Conservation (phyloP, 768 basidiomycete species). For the Leccinum subgranulosum region DNA sequence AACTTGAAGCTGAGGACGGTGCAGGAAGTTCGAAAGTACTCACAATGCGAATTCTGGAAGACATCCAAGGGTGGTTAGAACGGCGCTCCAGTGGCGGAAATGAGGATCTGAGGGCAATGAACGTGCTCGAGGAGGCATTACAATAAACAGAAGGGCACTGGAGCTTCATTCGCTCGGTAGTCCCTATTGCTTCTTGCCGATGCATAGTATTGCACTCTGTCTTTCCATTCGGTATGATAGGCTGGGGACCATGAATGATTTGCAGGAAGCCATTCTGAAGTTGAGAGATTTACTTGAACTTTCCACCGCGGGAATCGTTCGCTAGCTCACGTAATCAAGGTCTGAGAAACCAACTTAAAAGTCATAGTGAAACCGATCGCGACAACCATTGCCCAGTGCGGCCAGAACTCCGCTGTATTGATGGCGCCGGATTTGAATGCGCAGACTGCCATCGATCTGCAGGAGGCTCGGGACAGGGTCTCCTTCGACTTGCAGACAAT, state of each 20-base stretch:
- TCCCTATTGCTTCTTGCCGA: background rate
- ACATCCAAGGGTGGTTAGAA: no score
- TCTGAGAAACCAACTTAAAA: no score
- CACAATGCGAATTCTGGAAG: no score
- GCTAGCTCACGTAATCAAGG: no score
- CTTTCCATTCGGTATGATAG: background rate
- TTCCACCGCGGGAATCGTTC: no score
- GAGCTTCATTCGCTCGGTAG: background rate
- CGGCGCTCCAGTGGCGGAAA: background rate
- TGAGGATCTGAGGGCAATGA: background rate
- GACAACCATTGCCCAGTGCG: no score
- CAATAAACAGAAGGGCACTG: background rate
- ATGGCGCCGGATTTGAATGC: conserved; percentile 33
- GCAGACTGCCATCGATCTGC: conserved; percentile 53
- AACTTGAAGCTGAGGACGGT: no score
- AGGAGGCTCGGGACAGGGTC: conserved; percentile 41
- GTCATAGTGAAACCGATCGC: no score
- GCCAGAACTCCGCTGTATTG: no score
- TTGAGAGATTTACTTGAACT: background rate
- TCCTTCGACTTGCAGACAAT: conserved; percentile 43
- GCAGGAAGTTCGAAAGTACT: no score
- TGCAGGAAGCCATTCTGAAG: background rate
- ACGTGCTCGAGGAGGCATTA: background rate
- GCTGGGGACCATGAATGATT: background rate
- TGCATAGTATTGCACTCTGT: background rate